Evolutionary conservation across 352 stramenopile species (phyloP).

Genomic region (Pythium oligandrum): DNA sequence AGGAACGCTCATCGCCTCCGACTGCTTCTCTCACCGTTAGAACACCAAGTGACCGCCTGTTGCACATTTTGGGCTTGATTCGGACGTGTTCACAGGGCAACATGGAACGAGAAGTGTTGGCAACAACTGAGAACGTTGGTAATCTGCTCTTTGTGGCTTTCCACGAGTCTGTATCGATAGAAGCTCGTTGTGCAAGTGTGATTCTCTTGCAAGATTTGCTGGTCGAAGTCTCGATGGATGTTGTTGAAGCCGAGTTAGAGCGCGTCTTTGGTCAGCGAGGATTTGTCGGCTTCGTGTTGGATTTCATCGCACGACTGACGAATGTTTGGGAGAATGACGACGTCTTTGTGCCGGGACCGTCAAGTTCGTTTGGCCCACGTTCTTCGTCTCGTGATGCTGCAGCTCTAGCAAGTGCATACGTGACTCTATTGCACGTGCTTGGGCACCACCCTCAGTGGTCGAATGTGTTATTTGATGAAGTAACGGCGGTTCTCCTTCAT

Average conservation of each 20-base stretch:
- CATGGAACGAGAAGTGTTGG: constrained; percentile 48
- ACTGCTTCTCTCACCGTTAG: constrained; percentile 13
- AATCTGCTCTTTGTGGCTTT: constrained; percentile 62
- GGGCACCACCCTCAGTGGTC: no score
- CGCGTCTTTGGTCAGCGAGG: constrained; percentile 10
- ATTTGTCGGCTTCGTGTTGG: no score
- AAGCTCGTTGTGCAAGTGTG: constrained; percentile 45
- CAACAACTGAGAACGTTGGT: constrained; percentile 50
- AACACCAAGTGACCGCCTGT: constrained; percentile 39
- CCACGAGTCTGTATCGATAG: constrained; percentile 33
- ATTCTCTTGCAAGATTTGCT: constrained; percentile 41
- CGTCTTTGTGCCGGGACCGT: no score
- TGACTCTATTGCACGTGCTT: no score
- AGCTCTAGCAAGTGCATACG: no score
- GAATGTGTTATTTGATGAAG: no score
- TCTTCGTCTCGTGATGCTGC: no score
- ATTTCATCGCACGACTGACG: no score
- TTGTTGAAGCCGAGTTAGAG: constrained; percentile 32
- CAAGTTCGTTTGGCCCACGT: no score
- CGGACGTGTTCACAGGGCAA: constrained; percentile 50
- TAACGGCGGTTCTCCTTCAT: no score
- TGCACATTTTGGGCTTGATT: constrained; percentile 63
- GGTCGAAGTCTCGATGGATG: constrained; percentile 22
- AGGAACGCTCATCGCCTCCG: constrained; percentile 40
- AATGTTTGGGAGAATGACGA: no score